phyloP scores from a whole-genome alignment of 1,284 basidiomycete genomes.

The Cutaneotrichosporon cavernicola region DNA sequence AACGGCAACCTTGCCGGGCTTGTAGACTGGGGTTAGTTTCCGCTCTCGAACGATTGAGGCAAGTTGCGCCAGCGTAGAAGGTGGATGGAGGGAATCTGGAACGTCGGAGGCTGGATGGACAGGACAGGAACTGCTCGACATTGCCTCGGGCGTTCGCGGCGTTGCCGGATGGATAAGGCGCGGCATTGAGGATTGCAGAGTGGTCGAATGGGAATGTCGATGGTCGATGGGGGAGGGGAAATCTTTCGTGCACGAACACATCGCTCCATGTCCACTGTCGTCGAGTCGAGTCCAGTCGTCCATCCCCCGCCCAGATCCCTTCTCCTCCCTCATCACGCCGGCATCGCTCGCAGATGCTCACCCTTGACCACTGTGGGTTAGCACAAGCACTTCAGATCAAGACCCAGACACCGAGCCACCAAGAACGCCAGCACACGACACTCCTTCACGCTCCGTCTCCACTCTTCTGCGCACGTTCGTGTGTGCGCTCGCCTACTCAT shows the following conservation, averaged over 20 bases:
- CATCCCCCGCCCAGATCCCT: background rate
- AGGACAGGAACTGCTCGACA: too few relatives aligned
- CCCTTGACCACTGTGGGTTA: conserved; percentile 9
- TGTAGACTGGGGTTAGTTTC: conserved; percentile 16
- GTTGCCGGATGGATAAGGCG: too few relatives aligned
- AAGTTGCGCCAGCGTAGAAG: background rate
- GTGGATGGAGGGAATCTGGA: background rate
- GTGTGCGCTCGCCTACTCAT: background rate
- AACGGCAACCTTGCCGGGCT: conserved; percentile 88
- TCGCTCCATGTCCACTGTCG: background rate
- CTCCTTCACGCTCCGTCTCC: background rate
- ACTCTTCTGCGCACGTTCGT: background rate
- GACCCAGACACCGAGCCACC: background rate
- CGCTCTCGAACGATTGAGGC: background rate
- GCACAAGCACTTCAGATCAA: background rate
- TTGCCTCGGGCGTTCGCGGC: too few relatives aligned
- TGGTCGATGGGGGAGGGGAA: background rate
- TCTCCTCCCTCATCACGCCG: background rate
- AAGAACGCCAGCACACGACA: background rate
- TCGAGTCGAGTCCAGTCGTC: background rate
- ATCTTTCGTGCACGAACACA: background rate
- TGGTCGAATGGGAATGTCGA: background rate
- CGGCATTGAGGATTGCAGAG: background rate
- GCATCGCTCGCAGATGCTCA: conserved; percentile 4
- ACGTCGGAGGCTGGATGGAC: background rate